A percentile compares a stretch with the other conserved stretches of the same genome.
Conservation (phyloP, 2,329 filamentous ascomycete species). For the Penicillium digitatum region DNA sequence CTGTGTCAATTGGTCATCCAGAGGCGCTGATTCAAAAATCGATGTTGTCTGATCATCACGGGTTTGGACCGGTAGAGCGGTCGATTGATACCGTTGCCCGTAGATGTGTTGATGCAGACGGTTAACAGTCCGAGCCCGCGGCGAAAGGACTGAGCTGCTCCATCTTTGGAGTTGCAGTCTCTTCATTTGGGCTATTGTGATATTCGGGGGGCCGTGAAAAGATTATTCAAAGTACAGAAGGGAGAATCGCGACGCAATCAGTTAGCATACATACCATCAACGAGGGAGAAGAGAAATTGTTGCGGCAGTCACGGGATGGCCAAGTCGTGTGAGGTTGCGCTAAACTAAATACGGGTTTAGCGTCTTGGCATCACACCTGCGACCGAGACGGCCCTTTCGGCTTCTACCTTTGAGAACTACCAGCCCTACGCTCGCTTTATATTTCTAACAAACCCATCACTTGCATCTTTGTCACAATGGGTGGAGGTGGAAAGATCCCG, state of each 20-base stretch:
- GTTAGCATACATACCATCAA: slow-evolving; percentile 13
- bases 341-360: slow-evolving; percentile 26
- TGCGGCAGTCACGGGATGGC: slow-evolving; percentile 37
- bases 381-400: slow-evolving; percentile 31
- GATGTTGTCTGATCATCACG: slow-evolving; percentile 28
- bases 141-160: slow-evolving; percentile 50
- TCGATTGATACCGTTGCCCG: slow-evolving; percentile 41
- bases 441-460: slow-evolving; percentile 21
- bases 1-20: slow-evolving; percentile 15
- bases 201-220: slow-evolving; percentile 5
- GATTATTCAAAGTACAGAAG: slow-evolving; percentile 15
- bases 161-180: slow-evolving; percentile 50
- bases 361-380: slow-evolving; percentile 30
- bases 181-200: slow-evolving; percentile 44
- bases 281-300: slow-evolving; percentile 40
- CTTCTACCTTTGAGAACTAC: slow-evolving; percentile 26
- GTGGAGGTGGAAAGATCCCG: slow-evolving; percentile 76
- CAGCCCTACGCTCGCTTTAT: slow-evolving; percentile 23
- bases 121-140: slow-evolving; percentile 43
- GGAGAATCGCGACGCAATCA: slow-evolving; percentile 18
- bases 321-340: slow-evolving; percentile 33
- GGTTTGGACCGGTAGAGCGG: slow-evolving; percentile 28
- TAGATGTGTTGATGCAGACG: slow-evolving; percentile 37
- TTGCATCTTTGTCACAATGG: slow-evolving; percentile 47
- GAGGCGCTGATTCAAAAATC: slow-evolving; percentile 20